Percentiles rank a stretch among this genome's conserved stretches.
Conservation (phyloP, 2,329 filamentous ascomycete genomes). For the Monilinia fructicola region DNA sequence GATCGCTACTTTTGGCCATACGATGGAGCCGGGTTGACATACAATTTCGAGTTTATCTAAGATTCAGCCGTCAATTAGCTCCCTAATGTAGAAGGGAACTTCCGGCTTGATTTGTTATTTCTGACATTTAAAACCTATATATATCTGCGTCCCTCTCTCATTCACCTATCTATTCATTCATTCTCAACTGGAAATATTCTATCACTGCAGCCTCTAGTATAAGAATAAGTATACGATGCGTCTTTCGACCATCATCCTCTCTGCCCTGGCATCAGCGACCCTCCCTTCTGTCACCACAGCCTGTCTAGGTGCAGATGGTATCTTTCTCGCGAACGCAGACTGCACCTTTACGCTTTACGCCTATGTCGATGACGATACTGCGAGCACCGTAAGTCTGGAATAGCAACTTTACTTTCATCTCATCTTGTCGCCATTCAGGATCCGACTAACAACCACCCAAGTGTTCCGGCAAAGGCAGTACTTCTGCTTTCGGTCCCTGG, state of each 20-base stretch:
- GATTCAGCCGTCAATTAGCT: neutral
- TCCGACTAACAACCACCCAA: neutral
- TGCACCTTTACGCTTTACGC: conserved; percentile 14
- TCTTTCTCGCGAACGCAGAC: conserved; percentile 5
- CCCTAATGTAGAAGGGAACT: neutral
- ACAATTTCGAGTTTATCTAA: neutral
- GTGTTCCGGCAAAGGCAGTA: neutral
- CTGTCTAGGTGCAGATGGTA: conserved; percentile 5
- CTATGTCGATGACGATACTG: neutral
- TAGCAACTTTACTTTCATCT: neutral
- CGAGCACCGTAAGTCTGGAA: neutral
- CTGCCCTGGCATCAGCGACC: neutral
- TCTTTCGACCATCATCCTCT: neutral
- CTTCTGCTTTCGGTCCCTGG: neutral
- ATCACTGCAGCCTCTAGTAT: too few relatives aligned
- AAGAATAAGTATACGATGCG: neutral
- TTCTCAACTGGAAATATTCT: neutral
- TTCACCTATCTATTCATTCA: neutral
- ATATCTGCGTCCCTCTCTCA: neutral
- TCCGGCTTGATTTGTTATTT: neutral
- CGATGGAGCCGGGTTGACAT: neutral
- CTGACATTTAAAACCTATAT: neutral
- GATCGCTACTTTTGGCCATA: conserved; percentile 6
- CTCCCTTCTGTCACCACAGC: conserved; percentile 1
- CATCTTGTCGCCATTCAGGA: neutral